Base-by-base conservation (phyloP, 768 basidiomycete genomes). In the Myochromella boudieri region DNA sequence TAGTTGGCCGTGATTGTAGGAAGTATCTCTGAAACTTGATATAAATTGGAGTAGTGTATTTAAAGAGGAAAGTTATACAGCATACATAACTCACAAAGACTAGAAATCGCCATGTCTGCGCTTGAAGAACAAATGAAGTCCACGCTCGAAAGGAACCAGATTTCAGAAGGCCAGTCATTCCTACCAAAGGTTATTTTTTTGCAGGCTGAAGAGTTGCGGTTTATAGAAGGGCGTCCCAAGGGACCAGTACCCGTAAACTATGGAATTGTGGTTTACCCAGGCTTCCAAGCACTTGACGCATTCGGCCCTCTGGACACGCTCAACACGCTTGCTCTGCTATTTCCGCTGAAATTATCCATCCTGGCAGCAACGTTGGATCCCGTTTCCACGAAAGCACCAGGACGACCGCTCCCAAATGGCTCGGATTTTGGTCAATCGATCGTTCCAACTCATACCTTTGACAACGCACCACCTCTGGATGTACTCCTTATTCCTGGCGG, bases 401-500 rank as follows among this genome's bases (percentile, higher is more conserved):
- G 15, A 33, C 14, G 20, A 11, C 26, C 34, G 14, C 15, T 3
- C 17, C 12, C 41, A n/a, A 33, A 33, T 18, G 47, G 47, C 6
- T 53, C 52, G 12, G 36, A 44, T 17, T 55, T 55, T 31, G 44
- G 41, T 14, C 47, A 52, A 26, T 40, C 62, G 10, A 58, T 74
- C 34, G 28, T 65, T 6, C 72, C 71, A 11, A 74, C 71, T 1
- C 69, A 72, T 48, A 69, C 69, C 10, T 70, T 70, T 49, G 58
- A 52, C 28, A 57, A 55, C 6, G 62, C 62, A 0, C 68, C 70
- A 15, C 49, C 62, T 8, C 56, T 70, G 22, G 69, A 72, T 36
- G 66, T 71, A 21, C 59, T 71, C 29, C 38, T 68, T 37, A 56
- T 68, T 21, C 64, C 64, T 0, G 62, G 62, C 11, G 64, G 64